Conservation (phyloP, 2,329 filamentous ascomycete species). For the Microdochium paspali region DNA sequence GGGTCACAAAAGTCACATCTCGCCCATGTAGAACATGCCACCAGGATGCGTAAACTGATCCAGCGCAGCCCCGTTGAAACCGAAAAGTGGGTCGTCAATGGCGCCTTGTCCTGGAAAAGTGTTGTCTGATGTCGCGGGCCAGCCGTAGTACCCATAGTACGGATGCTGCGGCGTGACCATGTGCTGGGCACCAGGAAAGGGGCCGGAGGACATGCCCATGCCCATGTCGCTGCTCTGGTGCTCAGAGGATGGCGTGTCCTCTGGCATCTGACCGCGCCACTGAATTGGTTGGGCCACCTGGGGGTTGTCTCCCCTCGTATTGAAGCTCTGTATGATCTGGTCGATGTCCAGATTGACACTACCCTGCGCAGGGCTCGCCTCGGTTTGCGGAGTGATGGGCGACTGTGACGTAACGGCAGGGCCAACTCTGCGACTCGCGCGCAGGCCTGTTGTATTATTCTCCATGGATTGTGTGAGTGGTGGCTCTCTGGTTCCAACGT, state of each 20-base stretch:
- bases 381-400: not conserved
- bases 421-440: not conserved
- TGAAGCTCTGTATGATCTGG: slow-evolving; percentile 25
- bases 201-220: not conserved
- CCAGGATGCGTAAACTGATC: slow-evolving; percentile 5
- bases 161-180: not conserved
- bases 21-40: not conserved
- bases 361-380: not conserved
- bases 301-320: slow-evolving; percentile 5
- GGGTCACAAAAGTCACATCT: not conserved
- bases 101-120: slow-evolving; percentile 5
- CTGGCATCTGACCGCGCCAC: not conserved
- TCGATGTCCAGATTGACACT: slow-evolving; percentile 21
- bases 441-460: not conserved
- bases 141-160: not conserved
- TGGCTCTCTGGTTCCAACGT: not conserved
- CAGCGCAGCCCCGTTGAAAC: slow-evolving; percentile 19
- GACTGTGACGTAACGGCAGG: not conserved
- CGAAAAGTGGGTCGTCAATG: slow-evolving; percentile 19
- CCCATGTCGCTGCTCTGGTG: not conserved
- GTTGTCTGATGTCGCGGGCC: not conserved
- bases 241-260: not conserved
- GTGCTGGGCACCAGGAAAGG: not conserved
- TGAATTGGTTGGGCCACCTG: not conserved
- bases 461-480: no score